Evolutionary conservation across 257 asterid genomes (phyloP).

Genomic region (Orobanche coerulescens): DNA sequence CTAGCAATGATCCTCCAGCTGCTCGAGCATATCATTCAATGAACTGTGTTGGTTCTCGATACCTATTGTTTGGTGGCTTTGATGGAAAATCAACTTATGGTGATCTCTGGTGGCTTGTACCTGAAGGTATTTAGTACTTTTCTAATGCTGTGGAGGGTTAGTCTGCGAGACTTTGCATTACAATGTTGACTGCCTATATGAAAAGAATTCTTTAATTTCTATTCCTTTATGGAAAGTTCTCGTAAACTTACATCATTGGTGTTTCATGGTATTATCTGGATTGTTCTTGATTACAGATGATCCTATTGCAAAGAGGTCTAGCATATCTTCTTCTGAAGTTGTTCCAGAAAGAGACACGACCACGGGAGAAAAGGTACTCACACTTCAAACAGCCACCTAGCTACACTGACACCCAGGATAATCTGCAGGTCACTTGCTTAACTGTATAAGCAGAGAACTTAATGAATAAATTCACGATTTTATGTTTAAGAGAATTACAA

Average conservation of each 20-base stretch:
- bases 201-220: not conserved
- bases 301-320: conserved; percentile 67
- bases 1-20: conserved; percentile 70
- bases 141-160: not conserved
- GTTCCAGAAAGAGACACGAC: conserved; percentile 36
- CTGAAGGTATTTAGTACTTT: conserved; percentile 55
- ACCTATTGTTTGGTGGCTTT: conserved; percentile 85
- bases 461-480: not conserved
- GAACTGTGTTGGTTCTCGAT: conserved; percentile 70
- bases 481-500: not conserved
- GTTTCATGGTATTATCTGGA: conserved; percentile 14
- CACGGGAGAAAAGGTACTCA: conserved; percentile 34
- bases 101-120: conserved; percentile 99
- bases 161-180: too few species aligned
- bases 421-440: conserved; percentile 7
- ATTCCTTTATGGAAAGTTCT: not conserved
- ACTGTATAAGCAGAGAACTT: conserved; percentile 3
- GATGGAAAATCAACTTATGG: conserved; percentile 90
- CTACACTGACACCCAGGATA: not conserved
- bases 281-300: conserved; percentile 53
- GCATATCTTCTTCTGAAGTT: conserved; percentile 35
- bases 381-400: not conserved
- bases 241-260: conserved; percentile 11
- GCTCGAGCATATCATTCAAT: conserved; percentile 97
- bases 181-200: not conserved